phyloP scores from a whole-genome alignment of 2,329 filamentous ascomycete genomes.

The Aureobasidium zeae region DNA sequence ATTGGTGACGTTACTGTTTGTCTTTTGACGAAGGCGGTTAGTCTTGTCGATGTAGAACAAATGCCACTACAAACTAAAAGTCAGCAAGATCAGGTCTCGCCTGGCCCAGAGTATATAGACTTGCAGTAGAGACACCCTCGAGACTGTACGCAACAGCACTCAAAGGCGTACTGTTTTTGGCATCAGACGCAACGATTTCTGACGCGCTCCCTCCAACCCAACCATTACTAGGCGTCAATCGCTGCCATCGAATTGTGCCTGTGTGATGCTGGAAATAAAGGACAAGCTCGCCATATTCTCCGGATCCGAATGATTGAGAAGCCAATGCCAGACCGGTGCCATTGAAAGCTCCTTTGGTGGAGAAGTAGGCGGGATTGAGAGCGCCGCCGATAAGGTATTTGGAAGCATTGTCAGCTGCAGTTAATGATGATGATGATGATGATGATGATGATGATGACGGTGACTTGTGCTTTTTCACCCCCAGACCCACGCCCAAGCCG shows the following conservation, averaged over 20 bases:
- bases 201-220: constrained; percentile 34
- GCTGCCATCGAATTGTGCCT: constrained; percentile 35
- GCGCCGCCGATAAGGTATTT: constrained; percentile 32
- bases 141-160: constrained; percentile 35
- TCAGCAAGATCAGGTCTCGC: neutral
- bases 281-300: constrained; percentile 29
- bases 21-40: constrained; percentile 32
- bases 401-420: constrained; percentile 1
- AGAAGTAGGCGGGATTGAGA: constrained; percentile 32
- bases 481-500: constrained; percentile 31
- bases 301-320: constrained; percentile 31
- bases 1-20: constrained; percentile 25
- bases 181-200: constrained; percentile 34
- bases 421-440: neutral
- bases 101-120: no score
- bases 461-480: constrained; percentile 24
- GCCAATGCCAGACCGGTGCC: constrained; percentile 40
- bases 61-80: constrained; percentile 28
- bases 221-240: constrained; percentile 27
- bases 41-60: constrained; percentile 35
- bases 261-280: constrained; percentile 39
- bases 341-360: constrained; percentile 37
- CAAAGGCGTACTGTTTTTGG: constrained; percentile 36
- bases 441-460: constrained; percentile 9
- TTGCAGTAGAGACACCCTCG: constrained; percentile 31